Conservation (phyloP, 768 basidiomycete genomes). For the Agrocybe pediades region DNA sequence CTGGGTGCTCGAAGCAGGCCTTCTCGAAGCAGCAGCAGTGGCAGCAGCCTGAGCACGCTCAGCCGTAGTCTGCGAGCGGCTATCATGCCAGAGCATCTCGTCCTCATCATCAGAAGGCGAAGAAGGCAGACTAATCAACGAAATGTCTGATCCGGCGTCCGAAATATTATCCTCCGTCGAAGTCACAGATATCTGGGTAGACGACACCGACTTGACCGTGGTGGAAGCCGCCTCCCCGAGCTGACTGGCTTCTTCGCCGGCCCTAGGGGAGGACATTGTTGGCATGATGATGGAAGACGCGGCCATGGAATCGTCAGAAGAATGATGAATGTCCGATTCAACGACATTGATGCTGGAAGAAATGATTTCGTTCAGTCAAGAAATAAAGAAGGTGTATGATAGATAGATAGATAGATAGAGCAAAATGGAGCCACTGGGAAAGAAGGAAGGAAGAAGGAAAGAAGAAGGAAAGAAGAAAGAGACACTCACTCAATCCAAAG, state of each 20-base stretch:
- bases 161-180: slow-evolving; percentile 32
- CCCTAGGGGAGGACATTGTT: slow-evolving; percentile 21
- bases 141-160: slow-evolving; percentile 50
- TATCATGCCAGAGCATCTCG: slow-evolving; percentile 59
- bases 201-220: slow-evolving; percentile 17
- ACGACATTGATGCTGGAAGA: slow-evolving; percentile 63
- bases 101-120: slow-evolving; percentile 53
- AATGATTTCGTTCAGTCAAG: too few relatives aligned
- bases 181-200: slow-evolving; percentile 14
- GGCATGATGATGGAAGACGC: slow-evolving; percentile 46
- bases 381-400: too few relatives aligned
- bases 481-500: slow-evolving; percentile 78
- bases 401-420: too few relatives aligned
- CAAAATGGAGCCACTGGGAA: neutral
- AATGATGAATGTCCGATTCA: slow-evolving; percentile 41
- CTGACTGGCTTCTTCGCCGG: slow-evolving; percentile 20
- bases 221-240: slow-evolving; percentile 17
- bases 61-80: slow-evolving; percentile 20
- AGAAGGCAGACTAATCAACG: slow-evolving; percentile 63
- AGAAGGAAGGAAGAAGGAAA: too few relatives aligned
- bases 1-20: neutral
- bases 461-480: neutral
- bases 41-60: slow-evolving; percentile 16
- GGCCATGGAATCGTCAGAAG: slow-evolving; percentile 54
- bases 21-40: slow-evolving; percentile 4